Evolutionary conservation across 768 basidiomycete genomes (phyloP).

Genomic region (Mycena floridula): DNA sequence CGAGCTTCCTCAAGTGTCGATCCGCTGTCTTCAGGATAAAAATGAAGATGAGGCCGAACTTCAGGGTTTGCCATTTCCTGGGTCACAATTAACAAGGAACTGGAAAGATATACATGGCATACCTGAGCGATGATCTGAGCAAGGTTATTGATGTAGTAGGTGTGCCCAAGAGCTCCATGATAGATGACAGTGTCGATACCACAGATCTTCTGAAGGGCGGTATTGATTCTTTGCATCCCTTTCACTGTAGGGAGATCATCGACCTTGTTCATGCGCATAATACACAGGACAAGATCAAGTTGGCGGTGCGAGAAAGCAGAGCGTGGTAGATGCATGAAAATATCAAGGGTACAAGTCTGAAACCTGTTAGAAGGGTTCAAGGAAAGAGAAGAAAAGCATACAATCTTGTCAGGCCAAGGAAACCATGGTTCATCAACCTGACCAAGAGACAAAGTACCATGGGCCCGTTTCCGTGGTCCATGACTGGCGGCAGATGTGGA

Average conservation of each 20-base stretch:
- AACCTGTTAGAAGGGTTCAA: conserved; percentile 1
- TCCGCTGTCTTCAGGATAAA: conserved; percentile 17
- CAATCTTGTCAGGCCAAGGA: background rate
- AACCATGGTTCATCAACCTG: background rate
- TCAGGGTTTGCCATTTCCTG: conserved; percentile 11
- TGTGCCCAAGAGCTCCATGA: conserved; percentile 11
- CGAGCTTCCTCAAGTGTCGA: conserved; percentile 4
- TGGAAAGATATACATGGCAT: too few species aligned
- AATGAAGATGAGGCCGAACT: conserved; percentile 13
- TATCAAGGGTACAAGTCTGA: conserved; percentile 16
- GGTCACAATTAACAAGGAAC: too few species aligned
- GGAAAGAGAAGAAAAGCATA: background rate
- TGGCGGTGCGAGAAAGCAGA: conserved; percentile 18
- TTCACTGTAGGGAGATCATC: conserved; percentile 11
- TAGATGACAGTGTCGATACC: conserved; percentile 10
- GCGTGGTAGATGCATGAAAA: conserved; percentile 18
- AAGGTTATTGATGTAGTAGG: conserved; percentile 11
- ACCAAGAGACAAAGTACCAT: background rate
- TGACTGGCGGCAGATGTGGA: too few species aligned
- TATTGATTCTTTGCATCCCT: too few species aligned
- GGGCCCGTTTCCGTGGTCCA: background rate
- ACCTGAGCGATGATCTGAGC: conserved; percentile 1
- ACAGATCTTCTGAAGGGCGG: conserved; percentile 1
- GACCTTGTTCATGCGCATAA: conserved; percentile 13
- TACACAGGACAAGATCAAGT: conserved; percentile 17